A percentile compares a stretch with the other conserved stretches of the same genome.
These are phyloP conservation scores for Periconia sp. DNA, from an alignment of 2,329 filamentous ascomycete genomes.

Conservation along the genomic window DNA sequence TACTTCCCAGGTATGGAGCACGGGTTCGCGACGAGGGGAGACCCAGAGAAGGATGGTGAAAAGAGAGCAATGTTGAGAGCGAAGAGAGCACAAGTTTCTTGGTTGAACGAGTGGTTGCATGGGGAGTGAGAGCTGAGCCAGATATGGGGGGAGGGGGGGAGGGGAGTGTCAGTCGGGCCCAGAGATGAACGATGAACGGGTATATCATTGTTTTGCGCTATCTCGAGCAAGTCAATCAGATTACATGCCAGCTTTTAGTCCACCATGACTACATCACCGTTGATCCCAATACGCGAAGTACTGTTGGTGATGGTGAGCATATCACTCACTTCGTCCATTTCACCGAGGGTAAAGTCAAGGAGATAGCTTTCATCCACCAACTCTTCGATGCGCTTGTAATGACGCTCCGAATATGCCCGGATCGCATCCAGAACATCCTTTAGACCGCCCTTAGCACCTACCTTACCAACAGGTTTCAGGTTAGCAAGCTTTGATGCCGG, in stretches of 20 bases:
- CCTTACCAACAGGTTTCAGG: slow-evolving; percentile 51
- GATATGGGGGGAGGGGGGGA: background rate
- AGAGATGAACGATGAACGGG: background rate
- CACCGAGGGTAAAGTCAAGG: slow-evolving; percentile 86
- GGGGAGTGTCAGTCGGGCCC: background rate
- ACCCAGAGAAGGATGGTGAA: slow-evolving; percentile 16
- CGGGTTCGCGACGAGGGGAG: slow-evolving; percentile 22
- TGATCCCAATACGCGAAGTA: slow-evolving; percentile 17
- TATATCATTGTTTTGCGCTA: background rate
- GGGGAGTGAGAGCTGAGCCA: background rate
- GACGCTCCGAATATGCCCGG: slow-evolving; percentile 86
- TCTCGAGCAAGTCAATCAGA: background rate
- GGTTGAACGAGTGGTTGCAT: slow-evolving; percentile 7
- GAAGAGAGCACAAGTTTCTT: slow-evolving; percentile 12
- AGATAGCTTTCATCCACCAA: slow-evolving; percentile 92
- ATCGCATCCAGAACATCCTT: slow-evolving; percentile 87
- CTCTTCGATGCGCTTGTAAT: slow-evolving; percentile 88
- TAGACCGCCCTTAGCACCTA: slow-evolving; percentile 49
- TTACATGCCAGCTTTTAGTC: slow-evolving; percentile 16
- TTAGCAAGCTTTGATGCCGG: slow-evolving; percentile 75
- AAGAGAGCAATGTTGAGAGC: slow-evolving; percentile 20
- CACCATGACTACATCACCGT: slow-evolving; percentile 35
- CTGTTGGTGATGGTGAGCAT: slow-evolving; percentile 29
- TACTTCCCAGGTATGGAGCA: slow-evolving; percentile 28
- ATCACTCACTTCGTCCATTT: slow-evolving; percentile 75